Conservation (phyloP, 768 basidiomycete species). For the Lactarius deliciosus region DNA sequence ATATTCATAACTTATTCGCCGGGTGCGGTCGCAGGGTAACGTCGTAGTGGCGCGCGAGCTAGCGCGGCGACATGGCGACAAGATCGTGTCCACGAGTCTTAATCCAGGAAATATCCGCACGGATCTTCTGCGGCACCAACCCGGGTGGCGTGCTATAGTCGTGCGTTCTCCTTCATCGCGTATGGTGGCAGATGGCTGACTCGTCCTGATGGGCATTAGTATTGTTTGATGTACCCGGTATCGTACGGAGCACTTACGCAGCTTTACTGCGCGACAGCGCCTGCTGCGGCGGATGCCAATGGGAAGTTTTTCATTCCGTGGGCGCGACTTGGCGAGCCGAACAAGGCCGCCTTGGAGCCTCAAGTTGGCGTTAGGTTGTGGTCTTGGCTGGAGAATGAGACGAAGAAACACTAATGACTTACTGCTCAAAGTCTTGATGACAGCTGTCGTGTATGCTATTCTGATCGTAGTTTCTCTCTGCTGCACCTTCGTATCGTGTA, state of each 20-base stretch:
- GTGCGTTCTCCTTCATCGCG: not conserved
- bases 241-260: constrained; percentile 43
- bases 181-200: not conserved
- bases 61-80: constrained; percentile 45
- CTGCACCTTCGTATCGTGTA: too few species aligned
- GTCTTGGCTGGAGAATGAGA: constrained; percentile 36
- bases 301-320: constrained; percentile 27
- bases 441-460: too few species aligned
- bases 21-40: constrained; percentile 36
- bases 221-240: not conserved
- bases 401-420: not conserved
- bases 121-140: constrained; percentile 20
- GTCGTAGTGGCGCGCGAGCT: constrained; percentile 47
- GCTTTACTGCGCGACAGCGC: constrained; percentile 44
- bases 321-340: constrained; percentile 30
- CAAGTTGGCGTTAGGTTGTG: constrained; percentile 34
- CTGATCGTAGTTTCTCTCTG: too few species aligned
- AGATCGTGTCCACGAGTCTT: constrained; percentile 47
- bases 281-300: constrained; percentile 38
- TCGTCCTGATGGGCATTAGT: not conserved
- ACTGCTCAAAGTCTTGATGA: too few species aligned
- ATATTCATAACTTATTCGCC: not conserved
- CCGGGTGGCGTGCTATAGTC: not conserved
- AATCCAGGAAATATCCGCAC: constrained; percentile 38
- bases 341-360: constrained; percentile 29